Evolutionary conservation across 768 basidiomycete species (phyloP).

Genomic region (Baorangia bicolor): DNA sequence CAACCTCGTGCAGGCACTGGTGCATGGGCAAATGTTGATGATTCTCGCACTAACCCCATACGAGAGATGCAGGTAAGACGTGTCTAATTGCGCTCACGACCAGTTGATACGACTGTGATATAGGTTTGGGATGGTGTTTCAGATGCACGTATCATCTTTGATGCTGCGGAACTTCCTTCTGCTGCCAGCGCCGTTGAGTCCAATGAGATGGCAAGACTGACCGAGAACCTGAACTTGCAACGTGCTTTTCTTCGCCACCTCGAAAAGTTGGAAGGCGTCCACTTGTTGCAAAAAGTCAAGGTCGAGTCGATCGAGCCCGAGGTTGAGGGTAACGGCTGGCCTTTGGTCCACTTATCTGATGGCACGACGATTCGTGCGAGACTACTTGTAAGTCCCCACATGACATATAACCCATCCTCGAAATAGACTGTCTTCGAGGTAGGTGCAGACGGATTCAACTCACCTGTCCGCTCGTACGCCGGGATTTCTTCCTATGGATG

Average conservation of each 20-base stretch:
- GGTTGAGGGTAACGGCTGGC: slow-evolving; percentile 66
- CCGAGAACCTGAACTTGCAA: slow-evolving; percentile 93
- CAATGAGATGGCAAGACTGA: slow-evolving; percentile 74
- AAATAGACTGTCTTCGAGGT: slow-evolving; percentile 46
- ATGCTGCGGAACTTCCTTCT: slow-evolving; percentile 44
- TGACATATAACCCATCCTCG: not conserved
- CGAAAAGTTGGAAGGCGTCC: slow-evolving; percentile 46
- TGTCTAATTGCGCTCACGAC: not conserved
- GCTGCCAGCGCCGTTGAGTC: slow-evolving; percentile 28
- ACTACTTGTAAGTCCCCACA: slow-evolving; percentile 57
- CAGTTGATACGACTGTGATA: slow-evolving; percentile 1
- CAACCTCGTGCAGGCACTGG: slow-evolving; percentile 58
- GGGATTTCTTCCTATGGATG: slow-evolving; percentile 88
- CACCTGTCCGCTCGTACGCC: slow-evolving; percentile 86
- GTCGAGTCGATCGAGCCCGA: slow-evolving; percentile 65
- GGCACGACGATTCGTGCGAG: slow-evolving; percentile 64
- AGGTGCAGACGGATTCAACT: slow-evolving; percentile 94
- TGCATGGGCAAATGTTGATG: slow-evolving; percentile 79
- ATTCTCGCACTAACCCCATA: slow-evolving; percentile 63
- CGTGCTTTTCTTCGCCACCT: slow-evolving; percentile 74
- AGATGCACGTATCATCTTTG: slow-evolving; percentile 73
- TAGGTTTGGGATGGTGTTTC: slow-evolving; percentile 94
- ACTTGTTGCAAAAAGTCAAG: slow-evolving; percentile 68
- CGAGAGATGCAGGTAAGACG: slow-evolving; percentile 79
- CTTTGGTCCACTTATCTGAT: slow-evolving; percentile 70